A percentile compares a stretch with the other conserved stretches of the same genome.
phyloP scores from a whole-genome alignment of 2,329 filamentous ascomycete species.

The Didymella pinodella region DNA sequence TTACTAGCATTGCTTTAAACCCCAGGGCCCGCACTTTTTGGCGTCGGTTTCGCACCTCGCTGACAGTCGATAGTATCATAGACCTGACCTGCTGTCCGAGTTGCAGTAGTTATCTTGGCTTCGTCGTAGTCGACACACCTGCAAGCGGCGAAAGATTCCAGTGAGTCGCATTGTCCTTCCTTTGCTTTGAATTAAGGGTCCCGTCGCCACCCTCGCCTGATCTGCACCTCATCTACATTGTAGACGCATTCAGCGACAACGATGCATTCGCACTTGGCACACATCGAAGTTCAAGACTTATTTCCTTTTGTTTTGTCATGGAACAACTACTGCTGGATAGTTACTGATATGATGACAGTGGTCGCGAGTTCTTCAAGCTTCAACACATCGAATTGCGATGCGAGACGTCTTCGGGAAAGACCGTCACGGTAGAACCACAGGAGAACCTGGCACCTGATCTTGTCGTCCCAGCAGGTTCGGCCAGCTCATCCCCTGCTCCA shows the following conservation, averaged over 20 bases:
- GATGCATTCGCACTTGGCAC: background rate
- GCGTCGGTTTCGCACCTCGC: conserved; percentile 10
- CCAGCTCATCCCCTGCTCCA: conserved; percentile 28
- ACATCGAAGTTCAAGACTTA: background rate
- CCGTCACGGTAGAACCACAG: conserved; percentile 39
- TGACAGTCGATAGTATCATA: conserved; percentile 17
- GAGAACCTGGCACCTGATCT: conserved; percentile 34
- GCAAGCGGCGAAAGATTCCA: conserved; percentile 38
- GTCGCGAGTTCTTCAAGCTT: conserved; percentile 52
- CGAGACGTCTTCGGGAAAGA: conserved; percentile 35
- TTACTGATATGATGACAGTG: conserved; percentile 31
- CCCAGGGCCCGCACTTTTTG: conserved; percentile 22
- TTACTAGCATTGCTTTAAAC: conserved; percentile 50
- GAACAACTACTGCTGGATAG: background rate
- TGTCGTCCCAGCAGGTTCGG: conserved; percentile 29
- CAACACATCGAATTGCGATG: conserved; percentile 50
- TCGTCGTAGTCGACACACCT: conserved; percentile 42
- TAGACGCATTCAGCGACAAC: conserved; percentile 1
- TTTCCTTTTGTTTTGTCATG: background rate
- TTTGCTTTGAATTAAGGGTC: background rate
- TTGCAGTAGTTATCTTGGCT: conserved; percentile 30
- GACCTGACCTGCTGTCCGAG: conserved; percentile 16
- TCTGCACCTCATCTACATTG: background rate
- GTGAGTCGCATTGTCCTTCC: conserved; percentile 39
- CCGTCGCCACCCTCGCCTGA: background rate